Conservation (phyloP, 768 basidiomycete genomes). For the Melanogaster broomeanus region DNA sequence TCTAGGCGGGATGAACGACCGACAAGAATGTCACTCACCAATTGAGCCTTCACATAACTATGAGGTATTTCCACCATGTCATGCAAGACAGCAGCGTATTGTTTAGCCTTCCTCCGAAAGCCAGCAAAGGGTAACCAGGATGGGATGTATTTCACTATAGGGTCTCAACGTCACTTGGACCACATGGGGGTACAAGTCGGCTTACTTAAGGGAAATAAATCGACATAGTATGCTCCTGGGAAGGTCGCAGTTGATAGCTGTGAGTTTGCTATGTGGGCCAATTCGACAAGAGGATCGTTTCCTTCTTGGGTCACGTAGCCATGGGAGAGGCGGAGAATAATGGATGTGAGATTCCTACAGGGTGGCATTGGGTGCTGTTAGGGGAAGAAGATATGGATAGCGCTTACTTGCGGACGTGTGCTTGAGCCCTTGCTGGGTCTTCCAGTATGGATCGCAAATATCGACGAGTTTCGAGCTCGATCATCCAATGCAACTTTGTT, state of each 20-base stretch:
- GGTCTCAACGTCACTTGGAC: not conserved
- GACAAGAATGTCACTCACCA: slow-evolving; percentile 7
- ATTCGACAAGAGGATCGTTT: slow-evolving; percentile 37
- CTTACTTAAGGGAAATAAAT: slow-evolving; percentile 21
- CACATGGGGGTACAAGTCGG: not conserved
- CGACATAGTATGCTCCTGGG: slow-evolving; percentile 11
- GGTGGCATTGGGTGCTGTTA: not conserved
- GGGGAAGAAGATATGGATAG: not conserved
- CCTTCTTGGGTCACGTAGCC: slow-evolving; percentile 39
- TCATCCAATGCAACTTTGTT: slow-evolving; percentile 13
- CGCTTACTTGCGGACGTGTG: slow-evolving; percentile 16
- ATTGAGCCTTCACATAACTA: slow-evolving; percentile 10
- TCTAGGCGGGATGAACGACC: not conserved
- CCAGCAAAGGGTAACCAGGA: slow-evolving; percentile 22
- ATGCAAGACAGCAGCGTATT: slow-evolving; percentile 7
- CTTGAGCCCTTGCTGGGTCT: slow-evolving; percentile 3
- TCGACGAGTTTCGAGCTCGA: slow-evolving; percentile 17
- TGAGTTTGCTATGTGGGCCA: slow-evolving; percentile 28
- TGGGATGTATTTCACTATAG: slow-evolving; percentile 25
- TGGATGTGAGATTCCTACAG: slow-evolving; percentile 14
- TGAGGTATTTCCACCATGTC: slow-evolving; percentile 12
- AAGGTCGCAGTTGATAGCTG: slow-evolving; percentile 15
- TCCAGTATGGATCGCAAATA: slow-evolving; percentile 10
- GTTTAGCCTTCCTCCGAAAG: slow-evolving; percentile 14
- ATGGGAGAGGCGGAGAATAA: slow-evolving; percentile 39